Percentiles rank a stretch among this genome's conserved stretches.
phyloP scores from a whole-genome alignment of 164 flowering plant genomes.

The Annona cherimola region DNA sequence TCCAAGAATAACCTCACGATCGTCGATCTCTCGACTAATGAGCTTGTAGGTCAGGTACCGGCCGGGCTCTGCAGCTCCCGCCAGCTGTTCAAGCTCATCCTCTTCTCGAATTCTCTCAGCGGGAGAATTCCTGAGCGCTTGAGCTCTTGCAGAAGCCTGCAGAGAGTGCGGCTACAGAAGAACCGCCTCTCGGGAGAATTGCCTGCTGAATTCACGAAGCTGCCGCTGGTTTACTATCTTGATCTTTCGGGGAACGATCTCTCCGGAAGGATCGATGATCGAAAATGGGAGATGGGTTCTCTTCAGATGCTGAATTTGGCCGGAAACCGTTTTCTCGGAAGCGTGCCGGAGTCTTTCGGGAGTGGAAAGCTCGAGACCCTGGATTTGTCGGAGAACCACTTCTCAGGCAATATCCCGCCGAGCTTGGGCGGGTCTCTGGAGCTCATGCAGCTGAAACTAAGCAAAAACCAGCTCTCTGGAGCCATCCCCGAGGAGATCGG shows the following conservation, averaged over 20 bases:
- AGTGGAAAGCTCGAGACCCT: constrained; percentile 39
- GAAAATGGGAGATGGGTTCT: constrained; percentile 56
- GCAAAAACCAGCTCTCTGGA: constrained; percentile 51
- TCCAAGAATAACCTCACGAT: constrained; percentile 48
- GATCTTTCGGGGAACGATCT: constrained; percentile 64
- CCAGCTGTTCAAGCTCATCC: constrained; percentile 60
- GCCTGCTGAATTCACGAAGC: constrained; percentile 36
- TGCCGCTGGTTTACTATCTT: constrained; percentile 63
- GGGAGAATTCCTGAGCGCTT: constrained; percentile 49
- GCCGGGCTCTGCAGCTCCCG: constrained; percentile 47
- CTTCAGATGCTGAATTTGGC: constrained; percentile 71
- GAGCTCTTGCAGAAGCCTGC: constrained; percentile 51
- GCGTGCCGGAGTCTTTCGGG: constrained; percentile 51
- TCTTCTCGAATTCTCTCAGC: constrained; percentile 64
- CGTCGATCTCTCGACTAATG: constrained; percentile 75
- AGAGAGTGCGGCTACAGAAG: constrained; percentile 62
- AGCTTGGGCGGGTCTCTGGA: constrained; percentile 42
- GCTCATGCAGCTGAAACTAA: constrained; percentile 49
- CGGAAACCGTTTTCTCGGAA: constrained; percentile 47
- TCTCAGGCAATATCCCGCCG: constrained; percentile 48
- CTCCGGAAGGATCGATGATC: constrained; percentile 40
- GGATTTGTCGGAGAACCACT: constrained; percentile 62
- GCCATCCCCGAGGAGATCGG: constrained; percentile 53
- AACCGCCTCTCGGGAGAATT: constrained; percentile 57
- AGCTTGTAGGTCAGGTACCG: constrained; percentile 64